Conservation (phyloP, 257 asterid genomes). For the Plantago ovata region DNA sequence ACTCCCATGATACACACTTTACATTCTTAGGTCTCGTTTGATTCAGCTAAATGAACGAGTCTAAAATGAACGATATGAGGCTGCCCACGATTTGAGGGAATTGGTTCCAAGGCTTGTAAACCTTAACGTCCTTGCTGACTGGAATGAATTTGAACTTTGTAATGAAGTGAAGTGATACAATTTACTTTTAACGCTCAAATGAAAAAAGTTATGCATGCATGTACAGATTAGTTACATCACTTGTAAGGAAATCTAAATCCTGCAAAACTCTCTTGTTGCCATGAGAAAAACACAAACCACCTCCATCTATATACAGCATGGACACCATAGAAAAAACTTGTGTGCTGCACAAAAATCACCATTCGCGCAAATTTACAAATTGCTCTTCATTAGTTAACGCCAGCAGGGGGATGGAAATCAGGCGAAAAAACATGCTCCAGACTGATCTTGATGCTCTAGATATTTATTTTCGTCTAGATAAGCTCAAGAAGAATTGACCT, state of each 20-base stretch:
- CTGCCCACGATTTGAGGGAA: no score
- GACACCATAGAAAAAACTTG: neutral
- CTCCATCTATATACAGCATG: constrained; percentile 29
- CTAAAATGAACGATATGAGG: no score
- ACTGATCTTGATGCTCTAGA: constrained; percentile 1
- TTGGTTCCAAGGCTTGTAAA: no score
- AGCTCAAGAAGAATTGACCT: constrained; percentile 28
- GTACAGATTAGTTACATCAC: neutral
- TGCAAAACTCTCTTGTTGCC: constrained; percentile 15
- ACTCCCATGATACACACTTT: no score
- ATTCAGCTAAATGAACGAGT: no score
- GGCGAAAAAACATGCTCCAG: neutral
- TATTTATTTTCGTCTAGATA: neutral
- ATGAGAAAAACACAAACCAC: constrained; percentile 18
- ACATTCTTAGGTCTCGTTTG: no score
- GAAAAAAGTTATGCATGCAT: neutral
- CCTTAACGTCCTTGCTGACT: no score
- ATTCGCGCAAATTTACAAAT: constrained; percentile 2
- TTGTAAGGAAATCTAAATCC: constrained; percentile 11
- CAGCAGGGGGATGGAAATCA: neutral
- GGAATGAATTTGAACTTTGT: no score
- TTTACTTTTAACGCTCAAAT: neutral
- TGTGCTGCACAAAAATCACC: constrained; percentile 10
- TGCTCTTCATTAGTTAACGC: neutral
- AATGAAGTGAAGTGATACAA: neutral